phyloP scores from a whole-genome alignment of 176 grass and related monocot genomes.

The Musa beccarii region DNA sequence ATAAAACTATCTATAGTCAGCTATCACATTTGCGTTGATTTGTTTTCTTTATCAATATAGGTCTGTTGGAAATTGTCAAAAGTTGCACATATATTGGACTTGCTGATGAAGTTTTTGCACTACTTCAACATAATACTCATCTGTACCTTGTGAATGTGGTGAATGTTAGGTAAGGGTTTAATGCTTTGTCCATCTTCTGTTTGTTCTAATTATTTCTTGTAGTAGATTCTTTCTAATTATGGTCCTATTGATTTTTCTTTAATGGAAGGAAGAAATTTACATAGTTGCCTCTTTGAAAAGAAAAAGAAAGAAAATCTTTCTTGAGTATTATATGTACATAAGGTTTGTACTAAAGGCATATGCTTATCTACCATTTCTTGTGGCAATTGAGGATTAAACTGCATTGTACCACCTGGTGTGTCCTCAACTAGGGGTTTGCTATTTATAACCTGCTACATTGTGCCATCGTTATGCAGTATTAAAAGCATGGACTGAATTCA shows the following conservation, averaged over 20 bases:
- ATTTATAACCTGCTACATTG: too few species aligned
- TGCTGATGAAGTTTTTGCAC: conserved; percentile 72
- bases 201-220: neutral
- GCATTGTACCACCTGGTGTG: too few species aligned
- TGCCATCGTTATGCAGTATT: too few species aligned
- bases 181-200: neutral
- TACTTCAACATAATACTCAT: conserved; percentile 69
- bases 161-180: conserved; percentile 54
- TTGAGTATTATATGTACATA: too few species aligned
- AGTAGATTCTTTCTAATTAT: neutral
- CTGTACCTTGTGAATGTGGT: conserved; percentile 89
- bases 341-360: too few species aligned
- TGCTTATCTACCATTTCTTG: too few species aligned
- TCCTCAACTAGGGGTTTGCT: too few species aligned
- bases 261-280: neutral
- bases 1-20: neutral
- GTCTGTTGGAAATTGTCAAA: conserved; percentile 75
- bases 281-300: neutral
- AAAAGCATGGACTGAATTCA: too few species aligned
- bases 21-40: conserved; percentile 9
- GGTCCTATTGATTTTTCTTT: neutral
- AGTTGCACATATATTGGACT: conserved; percentile 91
- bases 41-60: conserved; percentile 42
- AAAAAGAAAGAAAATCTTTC: too few species aligned
- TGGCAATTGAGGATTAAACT: too few species aligned